These are phyloP conservation scores for Stephania cephalantha DNA, from an alignment of 164 flowering plant genomes.

Conservation along the genomic window DNA sequence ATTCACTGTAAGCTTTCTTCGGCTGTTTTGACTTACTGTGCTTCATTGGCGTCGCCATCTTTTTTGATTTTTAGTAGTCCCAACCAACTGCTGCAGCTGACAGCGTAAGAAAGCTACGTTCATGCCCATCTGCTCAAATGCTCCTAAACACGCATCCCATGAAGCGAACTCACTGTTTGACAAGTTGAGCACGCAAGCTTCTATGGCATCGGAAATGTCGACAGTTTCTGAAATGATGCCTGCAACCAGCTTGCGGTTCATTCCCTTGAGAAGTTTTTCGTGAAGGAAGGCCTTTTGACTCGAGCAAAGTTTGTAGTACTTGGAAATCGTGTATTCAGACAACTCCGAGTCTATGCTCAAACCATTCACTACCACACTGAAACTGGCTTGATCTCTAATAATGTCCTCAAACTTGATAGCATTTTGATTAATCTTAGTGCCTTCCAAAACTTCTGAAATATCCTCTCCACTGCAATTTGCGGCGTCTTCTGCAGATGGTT, in stretches of 20 bases:
- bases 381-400: conserved; percentile 19
- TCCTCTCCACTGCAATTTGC: conserved; percentile 19
- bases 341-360: conserved; percentile 29
- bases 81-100: conserved; percentile 24
- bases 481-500: not conserved
- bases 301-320: conserved; percentile 38
- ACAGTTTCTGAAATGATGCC: conserved; percentile 33
- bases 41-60: conserved; percentile 10
- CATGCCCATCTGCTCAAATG: conserved; percentile 48
- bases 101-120: conserved; percentile 39
- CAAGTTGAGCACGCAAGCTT: conserved; percentile 25
- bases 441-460: conserved; percentile 24
- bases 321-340: conserved; percentile 18
- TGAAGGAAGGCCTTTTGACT: conserved; percentile 33
- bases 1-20: no score
- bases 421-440: conserved; percentile 17
- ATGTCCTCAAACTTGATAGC: conserved; percentile 18
- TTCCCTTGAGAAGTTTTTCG: conserved; percentile 21
- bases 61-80: conserved; percentile 25
- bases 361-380: conserved; percentile 26
- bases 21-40: no score
- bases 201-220: conserved; percentile 34
- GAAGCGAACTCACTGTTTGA: conserved; percentile 21
- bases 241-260: conserved; percentile 22
- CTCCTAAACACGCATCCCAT: conserved; percentile 42